These are phyloP conservation scores for Trichoderma breve DNA, from an alignment of 2,329 filamentous ascomycete genomes.

Conservation along the genomic window DNA sequence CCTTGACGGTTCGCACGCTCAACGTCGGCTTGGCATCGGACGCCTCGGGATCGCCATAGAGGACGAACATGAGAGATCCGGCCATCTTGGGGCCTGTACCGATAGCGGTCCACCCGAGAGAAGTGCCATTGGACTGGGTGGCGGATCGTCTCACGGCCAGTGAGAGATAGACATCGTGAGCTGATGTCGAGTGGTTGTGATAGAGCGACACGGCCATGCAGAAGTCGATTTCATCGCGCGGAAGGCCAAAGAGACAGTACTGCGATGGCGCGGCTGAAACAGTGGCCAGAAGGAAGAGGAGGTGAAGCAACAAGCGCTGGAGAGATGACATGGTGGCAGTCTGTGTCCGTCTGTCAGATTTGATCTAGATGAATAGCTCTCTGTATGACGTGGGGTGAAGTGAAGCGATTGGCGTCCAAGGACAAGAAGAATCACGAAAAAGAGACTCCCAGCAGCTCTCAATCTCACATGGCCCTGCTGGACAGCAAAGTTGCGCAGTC, in stretches of 20 bases:
- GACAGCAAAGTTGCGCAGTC: not conserved
- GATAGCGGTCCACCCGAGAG: constrained; percentile 24
- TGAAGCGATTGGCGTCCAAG: not conserved
- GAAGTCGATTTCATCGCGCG: constrained; percentile 21
- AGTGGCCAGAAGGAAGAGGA: not conserved
- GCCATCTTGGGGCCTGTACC: constrained; percentile 23
- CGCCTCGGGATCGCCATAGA: constrained; percentile 24
- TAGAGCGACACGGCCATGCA: constrained; percentile 25
- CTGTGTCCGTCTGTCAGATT: not conserved
- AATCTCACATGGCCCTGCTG: not conserved
- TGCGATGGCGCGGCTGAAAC: constrained; percentile 20
- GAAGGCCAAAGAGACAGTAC: constrained; percentile 24
- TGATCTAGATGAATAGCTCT: not conserved
- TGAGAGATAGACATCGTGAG: constrained; percentile 24
- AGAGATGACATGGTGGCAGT: not conserved
- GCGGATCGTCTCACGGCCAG: constrained; percentile 15
- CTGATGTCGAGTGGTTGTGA: constrained; percentile 22
- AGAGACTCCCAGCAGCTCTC: not conserved
- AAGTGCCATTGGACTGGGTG: not conserved
- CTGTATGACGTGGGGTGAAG: not conserved
- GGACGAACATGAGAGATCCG: constrained; percentile 26
- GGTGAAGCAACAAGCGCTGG: not conserved
- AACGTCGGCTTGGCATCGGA: constrained; percentile 5
- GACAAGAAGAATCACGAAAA: not conserved
- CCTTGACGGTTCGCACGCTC: constrained; percentile 22